These are phyloP conservation scores for Penicillium sp. DNA, from an alignment of 2,329 filamentous ascomycete genomes.

Conservation along the genomic window DNA sequence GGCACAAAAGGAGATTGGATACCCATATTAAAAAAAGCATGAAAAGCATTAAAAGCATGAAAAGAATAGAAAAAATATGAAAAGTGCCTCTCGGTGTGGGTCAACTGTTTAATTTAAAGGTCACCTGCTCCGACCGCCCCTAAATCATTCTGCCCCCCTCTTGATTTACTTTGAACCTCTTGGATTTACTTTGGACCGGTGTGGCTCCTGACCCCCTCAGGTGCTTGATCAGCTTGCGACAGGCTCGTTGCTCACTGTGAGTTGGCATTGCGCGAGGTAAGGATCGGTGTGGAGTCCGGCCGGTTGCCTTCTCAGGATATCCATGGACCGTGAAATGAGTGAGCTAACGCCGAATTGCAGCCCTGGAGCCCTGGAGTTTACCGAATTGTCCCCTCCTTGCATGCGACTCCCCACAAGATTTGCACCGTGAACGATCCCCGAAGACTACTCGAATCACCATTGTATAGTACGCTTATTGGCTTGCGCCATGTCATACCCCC, in stretches of 20 bases:
- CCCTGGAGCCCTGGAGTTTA: not conserved
- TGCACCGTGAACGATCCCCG: not conserved
- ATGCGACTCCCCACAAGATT: slow-evolving; percentile 1
- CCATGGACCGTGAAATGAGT: not conserved
- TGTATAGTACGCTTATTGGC: not conserved
- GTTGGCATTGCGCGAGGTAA: not conserved
- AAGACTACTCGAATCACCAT: not conserved
- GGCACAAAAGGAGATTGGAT: not conserved
- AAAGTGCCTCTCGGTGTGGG: not conserved
- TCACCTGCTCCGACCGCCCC: slow-evolving; percentile 11
- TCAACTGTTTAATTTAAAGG: slow-evolving; percentile 8
- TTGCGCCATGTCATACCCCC: slow-evolving; percentile 40
- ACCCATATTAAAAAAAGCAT: not conserved
- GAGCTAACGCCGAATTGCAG: not conserved
- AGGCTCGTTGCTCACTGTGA: not conserved
- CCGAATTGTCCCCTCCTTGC: not conserved
- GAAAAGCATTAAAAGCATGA: not conserved
- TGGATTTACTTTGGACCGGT: not conserved
- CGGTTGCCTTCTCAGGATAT: not conserved
- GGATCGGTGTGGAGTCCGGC: not conserved
- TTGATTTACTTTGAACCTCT: not conserved
- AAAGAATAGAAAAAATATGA: not conserved
- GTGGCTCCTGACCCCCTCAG: not conserved
- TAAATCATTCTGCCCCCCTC: slow-evolving; percentile 9
- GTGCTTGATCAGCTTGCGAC: not conserved